A percentile compares a stretch with the other conserved stretches of the same genome.
Conservation (phyloP, 257 asterid species). For the Catharanthus roseus region DNA sequence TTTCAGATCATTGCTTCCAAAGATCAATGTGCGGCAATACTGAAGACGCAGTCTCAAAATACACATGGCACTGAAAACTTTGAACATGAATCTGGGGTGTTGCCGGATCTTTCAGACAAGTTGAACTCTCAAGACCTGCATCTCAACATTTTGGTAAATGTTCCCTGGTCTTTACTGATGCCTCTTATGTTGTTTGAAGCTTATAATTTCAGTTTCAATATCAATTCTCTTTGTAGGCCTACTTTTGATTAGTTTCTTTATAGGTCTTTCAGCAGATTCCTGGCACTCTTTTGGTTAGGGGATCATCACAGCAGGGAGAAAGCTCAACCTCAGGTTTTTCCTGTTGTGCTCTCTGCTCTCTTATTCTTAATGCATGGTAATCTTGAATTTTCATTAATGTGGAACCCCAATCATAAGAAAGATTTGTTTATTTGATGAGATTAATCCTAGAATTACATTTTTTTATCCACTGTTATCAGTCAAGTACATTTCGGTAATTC, state of each 20-base stretch:
- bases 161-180: background rate
- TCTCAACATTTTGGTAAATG: constrained; percentile 61
- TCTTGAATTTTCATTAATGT: no score
- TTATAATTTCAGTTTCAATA: background rate
- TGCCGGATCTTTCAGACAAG: constrained; percentile 27
- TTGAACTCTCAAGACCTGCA: constrained; percentile 17
- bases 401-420: no score
- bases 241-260: constrained; percentile 8
- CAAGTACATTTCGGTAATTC: background rate
- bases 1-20: constrained; percentile 39
- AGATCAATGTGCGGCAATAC: constrained; percentile 42
- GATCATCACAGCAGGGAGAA: constrained; percentile 47
- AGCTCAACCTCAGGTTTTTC: constrained; percentile 52
- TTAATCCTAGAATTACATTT: background rate
- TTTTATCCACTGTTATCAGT: background rate
- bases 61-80: constrained; percentile 15
- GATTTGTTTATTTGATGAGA: background rate
- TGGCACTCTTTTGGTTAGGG: constrained; percentile 72
- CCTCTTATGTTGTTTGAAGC: background rate
- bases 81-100: constrained; percentile 16
- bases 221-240: constrained; percentile 36
- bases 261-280: constrained; percentile 91
- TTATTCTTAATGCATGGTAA: no score
- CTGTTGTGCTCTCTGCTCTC: constrained; percentile 1
- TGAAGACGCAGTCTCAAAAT: constrained; percentile 31